Evolutionary conservation across 306 rosid species (phyloP).

Genomic region (Gastrolobium villosum): DNA sequence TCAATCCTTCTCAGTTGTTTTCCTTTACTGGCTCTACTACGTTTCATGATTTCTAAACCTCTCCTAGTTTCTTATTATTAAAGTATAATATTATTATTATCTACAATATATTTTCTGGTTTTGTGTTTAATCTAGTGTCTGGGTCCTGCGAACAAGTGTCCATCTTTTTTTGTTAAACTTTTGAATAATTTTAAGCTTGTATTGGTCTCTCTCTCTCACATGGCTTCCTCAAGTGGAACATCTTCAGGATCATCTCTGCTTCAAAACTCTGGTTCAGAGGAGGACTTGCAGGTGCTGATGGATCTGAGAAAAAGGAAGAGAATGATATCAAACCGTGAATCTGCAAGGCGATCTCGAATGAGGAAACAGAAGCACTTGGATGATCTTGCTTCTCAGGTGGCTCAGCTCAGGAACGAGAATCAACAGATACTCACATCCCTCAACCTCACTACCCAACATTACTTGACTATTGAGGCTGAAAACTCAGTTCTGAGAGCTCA

Average conservation of each 20-base stretch:
- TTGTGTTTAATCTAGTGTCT: constrained; percentile 36
- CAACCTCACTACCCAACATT: constrained; percentile 66
- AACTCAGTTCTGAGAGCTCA: constrained; percentile 88
- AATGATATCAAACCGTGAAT: constrained; percentile 90
- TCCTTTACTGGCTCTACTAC: constrained; percentile 94
- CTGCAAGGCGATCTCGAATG: constrained; percentile 86
- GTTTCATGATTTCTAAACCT: constrained; percentile 73
- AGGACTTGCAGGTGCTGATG: constrained; percentile 62
- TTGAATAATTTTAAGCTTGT: not conserved
- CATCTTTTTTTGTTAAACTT: not conserved
- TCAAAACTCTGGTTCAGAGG: constrained; percentile 79
- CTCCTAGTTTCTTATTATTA: not conserved
- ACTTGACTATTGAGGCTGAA: constrained; percentile 64
- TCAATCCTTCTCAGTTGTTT: constrained; percentile 91
- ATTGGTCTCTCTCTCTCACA: constrained; percentile 36
- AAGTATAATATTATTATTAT: constrained; percentile 6
- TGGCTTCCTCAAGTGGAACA: constrained; percentile 81
- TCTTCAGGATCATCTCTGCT: constrained; percentile 69
- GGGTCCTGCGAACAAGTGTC: constrained; percentile 59
- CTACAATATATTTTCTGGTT: constrained; percentile 20
- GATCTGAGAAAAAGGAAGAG: constrained; percentile 89
- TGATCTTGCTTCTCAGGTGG: constrained; percentile 66
- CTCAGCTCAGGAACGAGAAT: constrained; percentile 69
- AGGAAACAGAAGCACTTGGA: constrained; percentile 92
- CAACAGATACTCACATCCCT: constrained; percentile 65